phyloP scores from a whole-genome alignment of 257 asterid species.

The Craterostigma plantagineum region DNA sequence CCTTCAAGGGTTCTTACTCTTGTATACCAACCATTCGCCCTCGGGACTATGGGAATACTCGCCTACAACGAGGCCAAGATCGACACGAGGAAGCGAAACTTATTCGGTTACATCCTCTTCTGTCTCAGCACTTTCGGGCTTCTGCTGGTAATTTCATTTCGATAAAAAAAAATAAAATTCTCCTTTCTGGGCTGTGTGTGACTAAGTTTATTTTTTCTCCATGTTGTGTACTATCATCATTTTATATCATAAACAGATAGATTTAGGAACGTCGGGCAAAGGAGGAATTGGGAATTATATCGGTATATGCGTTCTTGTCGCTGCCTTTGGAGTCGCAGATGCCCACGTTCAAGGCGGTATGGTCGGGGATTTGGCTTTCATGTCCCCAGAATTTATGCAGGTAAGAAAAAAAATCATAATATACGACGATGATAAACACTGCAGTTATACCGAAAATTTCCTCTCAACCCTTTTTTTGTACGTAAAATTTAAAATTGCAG shows the following conservation, averaged over 20 bases:
- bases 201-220: neutral
- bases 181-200: neutral
- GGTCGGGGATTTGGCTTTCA: constrained; percentile 69
- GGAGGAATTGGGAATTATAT: constrained; percentile 53
- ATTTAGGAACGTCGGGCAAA: constrained; percentile 46
- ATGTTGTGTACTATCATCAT: neutral
- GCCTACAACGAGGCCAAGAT: constrained; percentile 49
- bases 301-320: constrained; percentile 54
- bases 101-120: constrained; percentile 51
- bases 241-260: constrained; percentile 20
- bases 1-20: constrained; percentile 73
- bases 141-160: constrained; percentile 23
- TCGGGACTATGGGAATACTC: constrained; percentile 29
- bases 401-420: constrained; percentile 14
- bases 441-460: neutral
- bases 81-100: constrained; percentile 52
- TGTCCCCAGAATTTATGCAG: constrained; percentile 76
- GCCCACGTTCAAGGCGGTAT: constrained; percentile 80
- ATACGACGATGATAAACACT: neutral
- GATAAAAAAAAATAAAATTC: neutral
- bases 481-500: constrained; percentile 19
- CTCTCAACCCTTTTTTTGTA: neutral
- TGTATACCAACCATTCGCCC: constrained; percentile 71
- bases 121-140: constrained; percentile 40
- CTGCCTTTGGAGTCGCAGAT: constrained; percentile 64